A percentile compares a stretch with the other conserved stretches of the same genome.
phyloP scores from a whole-genome alignment of 2,329 filamentous ascomycete species.

The Curvularia verruculosa region DNA sequence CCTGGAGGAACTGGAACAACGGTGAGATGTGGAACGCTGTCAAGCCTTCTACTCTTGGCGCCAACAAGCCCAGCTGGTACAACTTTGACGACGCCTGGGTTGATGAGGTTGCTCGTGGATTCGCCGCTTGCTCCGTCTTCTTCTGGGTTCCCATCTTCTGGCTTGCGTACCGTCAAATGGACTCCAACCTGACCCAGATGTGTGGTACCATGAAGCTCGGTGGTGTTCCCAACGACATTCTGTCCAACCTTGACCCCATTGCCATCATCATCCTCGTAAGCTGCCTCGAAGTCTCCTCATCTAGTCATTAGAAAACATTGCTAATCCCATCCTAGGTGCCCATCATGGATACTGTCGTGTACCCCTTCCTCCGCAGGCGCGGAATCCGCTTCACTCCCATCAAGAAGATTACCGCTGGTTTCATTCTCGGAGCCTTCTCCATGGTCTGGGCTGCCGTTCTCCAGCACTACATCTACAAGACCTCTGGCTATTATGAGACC shows the following conservation, averaged over 20 bases:
- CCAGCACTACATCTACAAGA: conserved; percentile 65
- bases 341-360: conserved; percentile 66
- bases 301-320: conserved; percentile 67
- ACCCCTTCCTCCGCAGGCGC: conserved; percentile 68
- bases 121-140: conserved; percentile 47
- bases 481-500: conserved; percentile 55
- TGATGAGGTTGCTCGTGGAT: conserved; percentile 74
- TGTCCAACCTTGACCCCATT: conserved; percentile 77
- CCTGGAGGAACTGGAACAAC: conserved; percentile 61
- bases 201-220: conserved; percentile 69
- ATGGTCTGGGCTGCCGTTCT: conserved; percentile 64
- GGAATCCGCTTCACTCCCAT: conserved; percentile 74
- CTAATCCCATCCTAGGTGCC: conserved; percentile 24
- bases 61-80: conserved; percentile 70
- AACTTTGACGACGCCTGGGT: conserved; percentile 82
- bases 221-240: conserved; percentile 77
- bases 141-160: conserved; percentile 70
- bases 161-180: conserved; percentile 72
- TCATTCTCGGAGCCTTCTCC: conserved; percentile 67
- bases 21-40: conserved; percentile 67
- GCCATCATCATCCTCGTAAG: conserved; percentile 71
- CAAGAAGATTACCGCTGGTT: conserved; percentile 75
- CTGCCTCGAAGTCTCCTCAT: conserved; percentile 59
- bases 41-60: conserved; percentile 67
- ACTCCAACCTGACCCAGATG: conserved; percentile 68